Evolutionary conservation across 2,329 filamentous ascomycete genomes (phyloP).

Genomic region (Cercospora berteroae): DNA sequence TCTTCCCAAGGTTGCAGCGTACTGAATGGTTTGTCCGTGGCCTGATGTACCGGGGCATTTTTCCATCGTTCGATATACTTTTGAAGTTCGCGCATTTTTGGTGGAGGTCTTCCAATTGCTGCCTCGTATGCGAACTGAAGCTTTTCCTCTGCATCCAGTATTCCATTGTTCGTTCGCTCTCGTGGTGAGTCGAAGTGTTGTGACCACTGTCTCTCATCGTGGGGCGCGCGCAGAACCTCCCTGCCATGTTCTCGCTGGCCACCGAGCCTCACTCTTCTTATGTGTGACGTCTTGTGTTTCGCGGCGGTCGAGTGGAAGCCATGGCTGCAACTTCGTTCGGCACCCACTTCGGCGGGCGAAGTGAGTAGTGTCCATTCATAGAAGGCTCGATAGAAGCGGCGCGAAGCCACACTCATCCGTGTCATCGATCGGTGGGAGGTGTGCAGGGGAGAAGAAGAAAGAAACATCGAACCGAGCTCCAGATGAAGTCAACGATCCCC

Average conservation of each 20-base stretch:
- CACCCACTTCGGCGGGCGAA: not conserved
- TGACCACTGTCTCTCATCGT: not conserved
- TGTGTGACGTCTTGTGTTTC: not conserved
- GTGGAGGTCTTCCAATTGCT: not conserved
- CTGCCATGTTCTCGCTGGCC: not conserved
- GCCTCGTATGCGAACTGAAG: not conserved
- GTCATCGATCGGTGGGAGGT: constrained; percentile 4
- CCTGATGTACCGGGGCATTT: constrained; percentile 9
- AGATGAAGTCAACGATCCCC: not conserved
- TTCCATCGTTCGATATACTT: not conserved
- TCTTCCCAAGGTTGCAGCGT: constrained; percentile 18
- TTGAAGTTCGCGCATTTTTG: not conserved
- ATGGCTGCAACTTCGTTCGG: not conserved
- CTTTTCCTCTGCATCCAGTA: not conserved
- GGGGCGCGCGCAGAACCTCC: not conserved
- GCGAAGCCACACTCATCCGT: constrained; percentile 19
- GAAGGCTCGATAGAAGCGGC: constrained; percentile 47
- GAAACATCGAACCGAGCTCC: not conserved
- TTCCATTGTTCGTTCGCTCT: not conserved
- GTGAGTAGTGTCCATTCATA: constrained; percentile 44
- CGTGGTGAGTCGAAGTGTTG: not conserved
- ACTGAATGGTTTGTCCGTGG: constrained; percentile 20
- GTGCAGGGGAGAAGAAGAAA: not conserved
- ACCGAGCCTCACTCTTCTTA: not conserved
- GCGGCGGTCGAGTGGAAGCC: constrained; percentile 9